A percentile compares a stretch with the other conserved stretches of the same genome.
These are phyloP conservation scores for Gyromitra esculenta DNA, from an alignment of 2,329 filamentous ascomycete species.

Conservation along the genomic window DNA sequence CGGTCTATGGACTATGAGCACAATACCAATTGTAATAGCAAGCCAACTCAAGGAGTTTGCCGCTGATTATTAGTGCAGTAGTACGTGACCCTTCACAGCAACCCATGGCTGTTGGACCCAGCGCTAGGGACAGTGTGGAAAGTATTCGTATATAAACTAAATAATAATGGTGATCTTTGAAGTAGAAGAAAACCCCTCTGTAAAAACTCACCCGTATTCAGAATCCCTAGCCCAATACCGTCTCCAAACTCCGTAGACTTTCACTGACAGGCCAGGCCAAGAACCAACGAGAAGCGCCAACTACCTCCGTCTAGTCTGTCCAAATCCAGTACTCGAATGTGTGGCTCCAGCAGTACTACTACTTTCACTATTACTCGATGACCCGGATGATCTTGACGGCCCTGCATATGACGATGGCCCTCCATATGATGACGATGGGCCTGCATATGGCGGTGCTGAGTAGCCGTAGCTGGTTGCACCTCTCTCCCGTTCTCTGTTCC, in stretches of 20 bases:
- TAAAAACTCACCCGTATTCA: not conserved
- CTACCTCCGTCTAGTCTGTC: constrained; percentile 70
- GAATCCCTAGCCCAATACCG: not conserved
- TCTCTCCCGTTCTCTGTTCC: constrained; percentile 36
- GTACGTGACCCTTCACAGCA: too few relatives aligned
- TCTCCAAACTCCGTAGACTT: not conserved
- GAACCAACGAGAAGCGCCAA: too few relatives aligned
- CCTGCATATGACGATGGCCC: constrained; percentile 58
- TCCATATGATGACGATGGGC: constrained; percentile 57
- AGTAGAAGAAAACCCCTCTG: not conserved
- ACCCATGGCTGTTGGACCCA: too few relatives aligned
- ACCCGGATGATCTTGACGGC: constrained; percentile 58
- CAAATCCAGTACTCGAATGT: constrained; percentile 77
- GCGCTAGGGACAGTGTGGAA: too few relatives aligned
- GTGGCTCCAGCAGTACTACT: constrained; percentile 64
- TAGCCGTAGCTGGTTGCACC: constrained; percentile 23
- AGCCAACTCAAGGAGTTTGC: too few relatives aligned
- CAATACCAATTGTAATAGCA: too few relatives aligned
- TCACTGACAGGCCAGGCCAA: not conserved
- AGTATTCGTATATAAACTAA: too few relatives aligned
- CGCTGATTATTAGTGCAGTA: too few relatives aligned
- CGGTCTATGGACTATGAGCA: too few relatives aligned
- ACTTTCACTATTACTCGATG: constrained; percentile 57
- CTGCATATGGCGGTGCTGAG: constrained; percentile 59
- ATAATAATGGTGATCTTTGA: too few relatives aligned